Conservation (phyloP, 139 green algal species). For the Pseudopediastrum boryanum region DNA sequence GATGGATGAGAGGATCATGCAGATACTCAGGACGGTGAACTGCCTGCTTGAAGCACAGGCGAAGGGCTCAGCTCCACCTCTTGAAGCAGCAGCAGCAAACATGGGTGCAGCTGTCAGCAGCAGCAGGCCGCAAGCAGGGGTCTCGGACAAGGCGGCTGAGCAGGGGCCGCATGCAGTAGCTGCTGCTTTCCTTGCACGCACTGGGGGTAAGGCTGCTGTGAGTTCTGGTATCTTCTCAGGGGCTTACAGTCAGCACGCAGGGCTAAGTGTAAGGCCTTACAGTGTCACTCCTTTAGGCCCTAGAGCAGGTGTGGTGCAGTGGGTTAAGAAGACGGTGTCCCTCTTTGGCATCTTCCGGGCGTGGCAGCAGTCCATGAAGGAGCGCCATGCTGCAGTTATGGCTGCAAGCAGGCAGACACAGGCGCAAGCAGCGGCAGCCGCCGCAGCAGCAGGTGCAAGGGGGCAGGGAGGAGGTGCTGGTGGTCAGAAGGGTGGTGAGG, state of each 20-base stretch:
- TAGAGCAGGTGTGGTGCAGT: slow-evolving; percentile 83
- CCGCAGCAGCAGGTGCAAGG: slow-evolving; percentile 5
- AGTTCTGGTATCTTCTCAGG: no score
- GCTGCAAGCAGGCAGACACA: slow-evolving; percentile 35
- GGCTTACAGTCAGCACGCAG: no score
- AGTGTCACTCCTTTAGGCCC: slow-evolving; percentile 79
- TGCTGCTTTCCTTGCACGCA: neutral
- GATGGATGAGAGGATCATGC: slow-evolving; percentile 85
- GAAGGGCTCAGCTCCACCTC: slow-evolving; percentile 19
- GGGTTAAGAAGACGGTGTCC: slow-evolving; percentile 78
- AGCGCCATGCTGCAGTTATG: slow-evolving; percentile 55
- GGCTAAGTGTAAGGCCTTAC: slow-evolving; percentile 52
- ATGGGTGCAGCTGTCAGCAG: neutral
- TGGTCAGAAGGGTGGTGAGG: slow-evolving; percentile 15
- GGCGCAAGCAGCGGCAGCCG: slow-evolving; percentile 26
- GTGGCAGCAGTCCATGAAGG: slow-evolving; percentile 68
- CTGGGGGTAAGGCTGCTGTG: neutral
- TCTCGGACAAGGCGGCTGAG: no score
- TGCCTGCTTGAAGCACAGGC: slow-evolving; percentile 43
- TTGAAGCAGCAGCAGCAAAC: neutral
- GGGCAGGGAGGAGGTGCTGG: neutral
- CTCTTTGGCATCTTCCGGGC: slow-evolving; percentile 78
- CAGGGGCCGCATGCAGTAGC: neutral
- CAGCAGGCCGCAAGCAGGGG: neutral
- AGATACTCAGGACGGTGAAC: slow-evolving; percentile 67